These are phyloP conservation scores for Arthrinium phaeospermum DNA, from an alignment of 2,329 filamentous ascomycete species.

Conservation along the genomic window DNA sequence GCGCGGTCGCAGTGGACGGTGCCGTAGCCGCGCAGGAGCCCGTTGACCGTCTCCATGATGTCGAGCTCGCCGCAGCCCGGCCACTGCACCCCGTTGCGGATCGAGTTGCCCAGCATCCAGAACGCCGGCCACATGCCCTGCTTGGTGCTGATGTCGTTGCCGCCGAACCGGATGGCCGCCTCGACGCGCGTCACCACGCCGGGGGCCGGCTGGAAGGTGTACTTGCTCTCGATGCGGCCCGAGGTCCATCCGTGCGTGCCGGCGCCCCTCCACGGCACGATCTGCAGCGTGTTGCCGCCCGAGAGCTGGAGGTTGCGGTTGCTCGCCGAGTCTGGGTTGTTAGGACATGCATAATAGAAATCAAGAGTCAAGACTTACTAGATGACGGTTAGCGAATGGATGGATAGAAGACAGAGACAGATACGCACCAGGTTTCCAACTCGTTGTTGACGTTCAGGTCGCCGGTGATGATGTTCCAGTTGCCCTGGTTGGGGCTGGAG, in stretches of 20 bases:
- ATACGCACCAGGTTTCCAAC: not conserved
- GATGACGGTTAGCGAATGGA: not conserved
- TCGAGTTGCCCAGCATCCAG: slow-evolving; percentile 56
- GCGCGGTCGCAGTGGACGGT: slow-evolving; percentile 53
- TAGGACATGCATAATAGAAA: not conserved
- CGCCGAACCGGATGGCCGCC: slow-evolving; percentile 51
- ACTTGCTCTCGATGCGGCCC: slow-evolving; percentile 54
- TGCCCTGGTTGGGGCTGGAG: slow-evolving; percentile 41
- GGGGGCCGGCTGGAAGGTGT: slow-evolving; percentile 49
- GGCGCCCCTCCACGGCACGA: slow-evolving; percentile 50
- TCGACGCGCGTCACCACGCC: slow-evolving; percentile 50
- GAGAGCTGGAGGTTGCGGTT: slow-evolving; percentile 55
- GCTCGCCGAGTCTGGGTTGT: slow-evolving; percentile 28
- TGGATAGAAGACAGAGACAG: slow-evolving; percentile 43
- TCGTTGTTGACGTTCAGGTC: slow-evolving; percentile 20
- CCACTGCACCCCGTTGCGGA: slow-evolving; percentile 51
- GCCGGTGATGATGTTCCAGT: slow-evolving; percentile 53
- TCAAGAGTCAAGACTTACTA: not conserved
- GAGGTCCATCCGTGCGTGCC: slow-evolving; percentile 52
- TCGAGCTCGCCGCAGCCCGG: slow-evolving; percentile 58
- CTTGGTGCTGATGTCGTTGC: slow-evolving; percentile 37
- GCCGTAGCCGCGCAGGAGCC: slow-evolving; percentile 50
- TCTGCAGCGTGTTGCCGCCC: slow-evolving; percentile 54
- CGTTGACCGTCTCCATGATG: slow-evolving; percentile 56
- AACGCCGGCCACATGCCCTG: slow-evolving; percentile 53